phyloP scores from a whole-genome alignment of 306 rosid species.

The Vigna angularis region DNA sequence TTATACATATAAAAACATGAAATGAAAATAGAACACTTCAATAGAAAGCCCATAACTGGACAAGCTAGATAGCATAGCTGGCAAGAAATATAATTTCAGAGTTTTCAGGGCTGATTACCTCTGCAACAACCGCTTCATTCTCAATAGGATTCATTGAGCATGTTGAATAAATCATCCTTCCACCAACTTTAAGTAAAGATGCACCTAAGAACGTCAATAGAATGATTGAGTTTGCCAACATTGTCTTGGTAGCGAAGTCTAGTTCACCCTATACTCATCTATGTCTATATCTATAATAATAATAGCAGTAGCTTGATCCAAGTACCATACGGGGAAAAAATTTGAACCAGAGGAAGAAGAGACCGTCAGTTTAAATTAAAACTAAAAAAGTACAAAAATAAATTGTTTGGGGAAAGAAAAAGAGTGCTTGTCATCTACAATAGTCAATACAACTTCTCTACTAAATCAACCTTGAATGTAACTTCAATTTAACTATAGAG shows the following conservation, averaged over 20 bases:
- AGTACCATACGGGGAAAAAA: not conserved
- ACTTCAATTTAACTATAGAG: conserved; percentile 12
- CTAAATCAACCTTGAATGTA: conserved; percentile 7
- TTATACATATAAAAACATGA: not conserved
- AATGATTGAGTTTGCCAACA: conserved; percentile 27
- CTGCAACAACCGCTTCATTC: conserved; percentile 93
- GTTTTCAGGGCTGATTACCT: conserved; percentile 60
- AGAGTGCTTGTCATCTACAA: not conserved
- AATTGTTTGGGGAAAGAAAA: conserved; percentile 18
- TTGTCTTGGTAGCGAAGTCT: not conserved
- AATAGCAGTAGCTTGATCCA: conserved; percentile 31
- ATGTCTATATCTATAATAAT: not conserved
- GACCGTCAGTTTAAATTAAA: conserved; percentile 20
- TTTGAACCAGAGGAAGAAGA: conserved; percentile 21
- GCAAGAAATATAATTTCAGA: conserved; percentile 34
- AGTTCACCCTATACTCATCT: conserved; percentile 11
- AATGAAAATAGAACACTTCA: conserved; percentile 14
- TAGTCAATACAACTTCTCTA: conserved; percentile 36
- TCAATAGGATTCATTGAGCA: conserved; percentile 98
- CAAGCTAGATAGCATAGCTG: conserved; percentile 23
- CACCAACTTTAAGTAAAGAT: conserved; percentile 92
- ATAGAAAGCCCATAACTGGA: conserved; percentile 21
- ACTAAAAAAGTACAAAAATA: conserved; percentile 19
- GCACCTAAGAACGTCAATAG: conserved; percentile 60
- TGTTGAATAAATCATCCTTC: conserved; percentile 93